Evolutionary conservation across 2,329 filamentous ascomycete species (phyloP).

Genomic region (Epichloe typhina): DNA sequence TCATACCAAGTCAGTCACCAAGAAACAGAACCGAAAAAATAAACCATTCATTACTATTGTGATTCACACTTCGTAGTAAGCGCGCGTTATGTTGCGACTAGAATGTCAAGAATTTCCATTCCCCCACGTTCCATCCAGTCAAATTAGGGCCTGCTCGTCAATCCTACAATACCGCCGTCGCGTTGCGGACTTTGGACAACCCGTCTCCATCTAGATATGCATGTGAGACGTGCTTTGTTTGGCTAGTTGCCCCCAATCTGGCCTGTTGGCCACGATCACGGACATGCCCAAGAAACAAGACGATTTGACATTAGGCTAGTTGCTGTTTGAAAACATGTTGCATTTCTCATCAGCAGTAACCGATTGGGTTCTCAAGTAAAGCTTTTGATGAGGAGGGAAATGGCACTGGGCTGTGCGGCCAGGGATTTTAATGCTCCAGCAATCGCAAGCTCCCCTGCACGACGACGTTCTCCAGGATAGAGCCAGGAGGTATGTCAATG

Average conservation of each 20-base stretch:
- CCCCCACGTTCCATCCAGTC: neutral
- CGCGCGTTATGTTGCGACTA: too few relatives aligned
- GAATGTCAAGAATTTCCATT: too few relatives aligned
- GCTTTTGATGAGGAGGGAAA: neutral
- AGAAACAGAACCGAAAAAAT: too few relatives aligned
- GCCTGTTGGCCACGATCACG: neutral
- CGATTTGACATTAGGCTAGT: neutral
- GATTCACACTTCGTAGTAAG: too few relatives aligned
- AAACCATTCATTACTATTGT: too few relatives aligned
- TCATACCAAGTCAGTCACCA: too few relatives aligned
- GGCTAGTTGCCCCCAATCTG: neutral
- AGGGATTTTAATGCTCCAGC: conserved; percentile 43
- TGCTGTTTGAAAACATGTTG: neutral
- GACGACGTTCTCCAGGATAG: conserved; percentile 95
- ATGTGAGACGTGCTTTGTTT: neutral
- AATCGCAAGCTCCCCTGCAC: conserved; percentile 88
- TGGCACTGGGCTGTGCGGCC: neutral
- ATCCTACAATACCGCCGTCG: neutral
- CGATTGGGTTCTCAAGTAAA: neutral
- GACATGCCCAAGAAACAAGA: neutral
- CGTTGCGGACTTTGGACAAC: neutral
- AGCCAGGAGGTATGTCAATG: conserved; percentile 93
- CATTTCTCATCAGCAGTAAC: neutral
- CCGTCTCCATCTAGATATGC: neutral
- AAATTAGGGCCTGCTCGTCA: neutral